Evolutionary conservation across 345 rosid species (phyloP).

Genomic region (Streptanthus diversifolius): DNA sequence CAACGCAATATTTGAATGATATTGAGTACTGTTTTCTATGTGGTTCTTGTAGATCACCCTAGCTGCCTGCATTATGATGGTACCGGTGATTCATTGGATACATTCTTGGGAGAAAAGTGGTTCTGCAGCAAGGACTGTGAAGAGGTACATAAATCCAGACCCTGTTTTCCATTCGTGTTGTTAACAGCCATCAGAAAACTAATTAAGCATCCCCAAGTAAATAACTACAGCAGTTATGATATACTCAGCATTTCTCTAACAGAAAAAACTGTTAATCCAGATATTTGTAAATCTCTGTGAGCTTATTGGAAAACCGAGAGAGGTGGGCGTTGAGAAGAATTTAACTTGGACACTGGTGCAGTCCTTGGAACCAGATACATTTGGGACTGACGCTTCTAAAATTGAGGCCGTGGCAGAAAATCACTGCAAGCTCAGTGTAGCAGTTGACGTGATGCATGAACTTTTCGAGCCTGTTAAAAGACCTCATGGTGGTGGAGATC

Average conservation of each 20-base stretch:
- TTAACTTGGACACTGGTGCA: slow-evolving; percentile 73
- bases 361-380: slow-evolving; percentile 28
- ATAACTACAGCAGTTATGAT: not conserved
- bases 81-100: slow-evolving; percentile 20
- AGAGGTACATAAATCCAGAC: slow-evolving; percentile 40
- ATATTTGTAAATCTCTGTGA: slow-evolving; percentile 51
- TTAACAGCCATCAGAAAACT: slow-evolving; percentile 9
- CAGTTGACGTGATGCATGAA: slow-evolving; percentile 80
- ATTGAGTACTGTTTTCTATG: slow-evolving; percentile 19
- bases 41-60: slow-evolving; percentile 50
- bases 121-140: slow-evolving; percentile 71
- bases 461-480: slow-evolving; percentile 72
- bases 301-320: slow-evolving; percentile 61
- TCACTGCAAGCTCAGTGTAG: slow-evolving; percentile 61
- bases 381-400: slow-evolving; percentile 33
- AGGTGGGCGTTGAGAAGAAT: slow-evolving; percentile 49
- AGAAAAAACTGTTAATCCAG: slow-evolving; percentile 38
- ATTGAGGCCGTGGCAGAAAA: slow-evolving; percentile 46
- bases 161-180: not conserved
- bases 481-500: slow-evolving; percentile 51
- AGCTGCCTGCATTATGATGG: slow-evolving; percentile 40
- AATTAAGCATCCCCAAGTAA: not conserved
- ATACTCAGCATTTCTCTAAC: slow-evolving; percentile 7
- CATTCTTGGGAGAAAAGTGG: slow-evolving; percentile 39
- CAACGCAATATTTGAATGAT: slow-evolving; percentile 10